These are phyloP conservation scores for Trichoderma sp. DNA, from an alignment of 2,329 filamentous ascomycete species.

Conservation along the genomic window DNA sequence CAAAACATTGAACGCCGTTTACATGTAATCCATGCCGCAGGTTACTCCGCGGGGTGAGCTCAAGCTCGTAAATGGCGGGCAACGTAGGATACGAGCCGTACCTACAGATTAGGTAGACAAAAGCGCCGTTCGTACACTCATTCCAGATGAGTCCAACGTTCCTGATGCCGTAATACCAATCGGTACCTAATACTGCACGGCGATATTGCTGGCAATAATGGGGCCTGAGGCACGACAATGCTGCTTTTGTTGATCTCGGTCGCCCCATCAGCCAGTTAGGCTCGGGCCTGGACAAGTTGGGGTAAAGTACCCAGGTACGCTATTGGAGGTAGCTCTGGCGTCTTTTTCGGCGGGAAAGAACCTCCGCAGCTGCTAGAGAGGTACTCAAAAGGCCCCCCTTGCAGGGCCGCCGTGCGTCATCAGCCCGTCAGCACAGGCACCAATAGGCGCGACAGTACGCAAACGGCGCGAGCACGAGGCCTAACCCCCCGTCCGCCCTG, in stretches of 20 bases:
- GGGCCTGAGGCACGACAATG: constrained; percentile 23
- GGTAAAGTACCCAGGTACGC: constrained; percentile 1
- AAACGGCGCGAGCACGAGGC: constrained; percentile 27
- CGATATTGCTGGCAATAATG: neutral
- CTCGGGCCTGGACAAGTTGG: constrained; percentile 18
- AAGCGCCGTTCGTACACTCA: neutral
- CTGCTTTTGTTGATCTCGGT: constrained; percentile 24
- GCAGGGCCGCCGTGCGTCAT: constrained; percentile 28
- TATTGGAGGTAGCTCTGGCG: constrained; percentile 3
- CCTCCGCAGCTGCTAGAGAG: neutral
- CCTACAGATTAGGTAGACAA: neutral
- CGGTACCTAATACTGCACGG: neutral
- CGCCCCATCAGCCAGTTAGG: constrained; percentile 28
- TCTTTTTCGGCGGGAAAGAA: constrained; percentile 15
- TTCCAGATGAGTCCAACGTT: neutral
- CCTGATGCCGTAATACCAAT: neutral
- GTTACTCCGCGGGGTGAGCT: neutral
- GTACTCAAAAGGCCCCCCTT: constrained; percentile 23
- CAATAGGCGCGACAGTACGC: constrained; percentile 17
- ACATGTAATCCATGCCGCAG: no score
- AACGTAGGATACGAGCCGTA: neutral
- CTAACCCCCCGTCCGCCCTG: neutral
- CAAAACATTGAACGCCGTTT: no score
- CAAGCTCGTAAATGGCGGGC: neutral
- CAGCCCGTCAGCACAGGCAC: constrained; percentile 26